These are phyloP conservation scores for Sugiyamaella pinicola DNA, from an alignment of 1,139 yeast genomes.

Conservation along the genomic window DNA sequence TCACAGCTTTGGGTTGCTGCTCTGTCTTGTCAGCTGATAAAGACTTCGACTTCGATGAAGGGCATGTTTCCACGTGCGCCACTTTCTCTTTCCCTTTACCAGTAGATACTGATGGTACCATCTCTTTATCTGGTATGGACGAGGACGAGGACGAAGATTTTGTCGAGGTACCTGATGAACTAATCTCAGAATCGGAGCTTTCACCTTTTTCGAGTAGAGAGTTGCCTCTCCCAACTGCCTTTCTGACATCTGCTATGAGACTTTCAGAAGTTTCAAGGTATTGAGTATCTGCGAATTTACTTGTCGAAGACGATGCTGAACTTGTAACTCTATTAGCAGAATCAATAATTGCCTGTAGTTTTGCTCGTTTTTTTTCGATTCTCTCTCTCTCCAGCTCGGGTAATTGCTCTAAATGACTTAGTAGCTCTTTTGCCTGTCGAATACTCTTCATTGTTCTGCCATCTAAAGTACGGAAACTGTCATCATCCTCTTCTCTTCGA, in stretches of 20 bases:
- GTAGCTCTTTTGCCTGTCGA: constrained; percentile 43
- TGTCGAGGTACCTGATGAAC: background rate
- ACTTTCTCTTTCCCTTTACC: constrained; percentile 4
- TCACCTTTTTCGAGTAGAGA: background rate
- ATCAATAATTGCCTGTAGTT: constrained; percentile 40
- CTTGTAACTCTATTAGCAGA: constrained; percentile 15
- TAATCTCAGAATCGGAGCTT: background rate
- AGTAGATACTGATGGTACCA: background rate
- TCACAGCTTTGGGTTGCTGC: constrained; percentile 12
- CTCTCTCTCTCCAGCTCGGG: constrained; percentile 33
- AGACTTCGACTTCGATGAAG: no score
- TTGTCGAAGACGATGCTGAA: constrained; percentile 24
- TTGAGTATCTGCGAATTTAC: constrained; percentile 43
- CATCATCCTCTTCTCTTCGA: constrained; percentile 37
- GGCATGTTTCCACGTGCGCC: no score
- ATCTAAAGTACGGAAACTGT: constrained; percentile 44
- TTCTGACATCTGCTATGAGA: constrained; percentile 27
- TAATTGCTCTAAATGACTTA: constrained; percentile 40
- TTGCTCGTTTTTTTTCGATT: constrained; percentile 41
- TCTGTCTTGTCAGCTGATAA: background rate
- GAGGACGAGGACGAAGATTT: constrained; percentile 13
- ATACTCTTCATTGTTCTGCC: constrained; percentile 44
- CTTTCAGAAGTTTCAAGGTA: constrained; percentile 44
- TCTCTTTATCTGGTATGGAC: constrained; percentile 8
- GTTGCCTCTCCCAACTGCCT: constrained; percentile 17